Base-by-base conservation (phyloP, 345 rosid genomes). In the Arabidopsis arenosa region DNA sequence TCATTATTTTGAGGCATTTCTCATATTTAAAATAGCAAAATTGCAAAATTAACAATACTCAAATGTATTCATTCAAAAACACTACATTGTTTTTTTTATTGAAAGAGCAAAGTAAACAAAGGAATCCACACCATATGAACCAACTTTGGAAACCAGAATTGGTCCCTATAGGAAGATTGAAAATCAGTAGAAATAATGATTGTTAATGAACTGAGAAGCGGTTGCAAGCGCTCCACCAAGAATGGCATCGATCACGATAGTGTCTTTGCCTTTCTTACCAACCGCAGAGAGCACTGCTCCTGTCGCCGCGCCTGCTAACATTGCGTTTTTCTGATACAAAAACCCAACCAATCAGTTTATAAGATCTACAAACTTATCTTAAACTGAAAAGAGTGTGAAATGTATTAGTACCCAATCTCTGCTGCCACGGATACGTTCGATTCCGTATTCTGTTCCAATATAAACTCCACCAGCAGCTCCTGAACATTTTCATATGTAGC, bases 191-290 rank as follows among this genome's bases (percentile, higher is more conserved):
- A 77, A 87, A 56, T 70, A 77, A 70, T 66, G 86, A 68, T 83
- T 55, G 63, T 85, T 85, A 55, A 93, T 70, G 87, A 93, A 86
- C 73, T 83, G 77, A 28, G 93, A 87, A 37, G 97, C 97, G n/a
- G 94, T 85, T 18, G 97, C 98, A 61, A 90, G 77, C 18, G 94
- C 97, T 2, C 90, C 92, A 71, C 93, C 96, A 2, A 88, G 81
- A 41, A 93, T 84, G 72, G 96, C 91, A 83, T 85, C 86, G 0
- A 85, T 44, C 65, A 86, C 86, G 7, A 91, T 39, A 75, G 73
- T 87, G 80, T 91, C 93, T 59, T 72, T 74, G 54, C 81, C 63
- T 58, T 81, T 79, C 80, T 80, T 80, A 59, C 76, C 79, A 12
- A 69, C 92, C 0, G 88, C 88, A 49, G 93, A 87, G 67, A 91